Evolutionary conservation across 768 basidiomycete species (phyloP).

Genomic region (Hypholoma fasciculare): DNA sequence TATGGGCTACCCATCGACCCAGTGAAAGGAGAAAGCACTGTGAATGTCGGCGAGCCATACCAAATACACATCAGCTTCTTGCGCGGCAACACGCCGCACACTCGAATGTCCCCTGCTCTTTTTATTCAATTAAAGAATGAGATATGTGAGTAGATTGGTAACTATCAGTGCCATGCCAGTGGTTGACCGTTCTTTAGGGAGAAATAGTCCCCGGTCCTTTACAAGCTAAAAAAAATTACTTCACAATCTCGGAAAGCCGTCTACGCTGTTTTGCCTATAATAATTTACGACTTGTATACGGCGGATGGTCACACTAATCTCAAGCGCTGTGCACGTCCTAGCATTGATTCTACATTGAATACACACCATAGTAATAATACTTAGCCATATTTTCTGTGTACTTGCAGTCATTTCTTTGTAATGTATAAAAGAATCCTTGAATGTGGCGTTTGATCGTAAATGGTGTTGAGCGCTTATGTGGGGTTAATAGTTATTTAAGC

Average conservation of each 20-base stretch:
- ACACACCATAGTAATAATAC: too few species aligned
- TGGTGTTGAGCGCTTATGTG: too few species aligned
- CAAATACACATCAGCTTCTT: conserved; percentile 9
- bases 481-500: too few species aligned
- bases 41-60: conserved; percentile 11
- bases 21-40: conserved; percentile 15
- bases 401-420: neutral
- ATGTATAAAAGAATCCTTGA: too few species aligned
- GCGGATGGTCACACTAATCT: neutral
- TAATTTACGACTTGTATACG: too few species aligned
- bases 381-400: too few species aligned
- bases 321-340: neutral
- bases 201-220: neutral
- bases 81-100: conserved; percentile 8
- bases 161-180: neutral
- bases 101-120: conserved; percentile 2
- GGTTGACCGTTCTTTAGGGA: neutral
- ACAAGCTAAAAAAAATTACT: neutral
- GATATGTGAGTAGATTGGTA: conserved; percentile 6
- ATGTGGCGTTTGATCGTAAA: too few species aligned
- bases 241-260: neutral
- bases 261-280: neutral
- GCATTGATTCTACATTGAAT: neutral
- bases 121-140: conserved; percentile 9
- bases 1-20: conserved; percentile 16